phyloP scores from a whole-genome alignment of 2,329 filamentous ascomycete species.

The Chaetomiaceae sp. region DNA sequence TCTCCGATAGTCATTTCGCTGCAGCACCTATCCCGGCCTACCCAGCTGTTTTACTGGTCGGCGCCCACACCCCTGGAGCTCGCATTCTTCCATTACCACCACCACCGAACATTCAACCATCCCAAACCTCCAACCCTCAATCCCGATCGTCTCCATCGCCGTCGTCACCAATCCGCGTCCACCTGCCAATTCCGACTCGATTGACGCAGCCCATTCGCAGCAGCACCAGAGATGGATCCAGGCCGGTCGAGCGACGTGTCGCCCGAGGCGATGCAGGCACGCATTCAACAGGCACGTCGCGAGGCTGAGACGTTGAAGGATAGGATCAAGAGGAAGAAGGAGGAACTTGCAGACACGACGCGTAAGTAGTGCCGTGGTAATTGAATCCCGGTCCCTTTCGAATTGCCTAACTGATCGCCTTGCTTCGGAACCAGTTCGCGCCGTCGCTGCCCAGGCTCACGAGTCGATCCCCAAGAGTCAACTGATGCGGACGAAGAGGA shows the following conservation, averaged over 20 bases:
- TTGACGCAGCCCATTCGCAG: constrained; percentile 19
- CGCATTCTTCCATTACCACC: constrained; percentile 29
- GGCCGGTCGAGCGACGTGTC: constrained; percentile 57
- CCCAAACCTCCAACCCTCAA: constrained; percentile 15
- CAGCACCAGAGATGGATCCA: constrained; percentile 47
- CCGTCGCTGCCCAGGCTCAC: constrained; percentile 87
- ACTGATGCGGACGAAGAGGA: constrained; percentile 95
- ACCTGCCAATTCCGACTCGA: constrained; percentile 15
- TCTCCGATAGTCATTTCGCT: constrained; percentile 30
- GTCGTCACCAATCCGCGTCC: constrained; percentile 9
- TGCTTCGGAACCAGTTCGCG: constrained; percentile 61
- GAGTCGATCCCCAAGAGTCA: constrained; percentile 85
- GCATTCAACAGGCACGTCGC: constrained; percentile 86
- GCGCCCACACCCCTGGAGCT: constrained; percentile 30
- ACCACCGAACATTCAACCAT: constrained; percentile 20
- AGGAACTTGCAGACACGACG: constrained; percentile 96
- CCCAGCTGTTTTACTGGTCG: constrained; percentile 29
- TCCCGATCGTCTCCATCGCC: constrained; percentile 19
- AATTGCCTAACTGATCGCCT: constrained; percentile 20
- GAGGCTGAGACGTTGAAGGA: constrained; percentile 98
- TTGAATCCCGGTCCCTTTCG: not conserved
- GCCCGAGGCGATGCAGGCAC: constrained; percentile 82
- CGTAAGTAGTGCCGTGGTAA: constrained; percentile 65
- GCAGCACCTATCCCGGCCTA: constrained; percentile 24
- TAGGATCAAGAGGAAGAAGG: constrained; percentile 99